Percentiles rank a stretch among this genome's conserved stretches.
Conservation (phyloP, 768 basidiomycete genomes). For the Porphyrellus cyaneotinctus region DNA sequence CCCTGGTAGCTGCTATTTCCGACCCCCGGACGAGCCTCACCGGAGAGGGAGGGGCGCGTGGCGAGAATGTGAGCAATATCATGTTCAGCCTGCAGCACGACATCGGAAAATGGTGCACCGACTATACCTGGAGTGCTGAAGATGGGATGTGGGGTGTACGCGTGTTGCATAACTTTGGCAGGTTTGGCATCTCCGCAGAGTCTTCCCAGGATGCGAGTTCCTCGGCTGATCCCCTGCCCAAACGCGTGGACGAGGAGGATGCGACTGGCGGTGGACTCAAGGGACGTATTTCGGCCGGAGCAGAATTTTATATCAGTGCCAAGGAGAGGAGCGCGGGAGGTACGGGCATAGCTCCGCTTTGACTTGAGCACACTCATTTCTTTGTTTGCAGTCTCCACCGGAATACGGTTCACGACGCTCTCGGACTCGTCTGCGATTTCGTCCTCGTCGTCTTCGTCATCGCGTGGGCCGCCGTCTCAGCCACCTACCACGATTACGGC, state of each 20-base stretch:
- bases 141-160: conserved; percentile 92
- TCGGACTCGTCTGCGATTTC: conserved; percentile 74
- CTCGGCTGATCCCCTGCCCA: conserved; percentile 39
- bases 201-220: conserved; percentile 32
- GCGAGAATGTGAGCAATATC: conserved; percentile 57
- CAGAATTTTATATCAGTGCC: conserved; percentile 90
- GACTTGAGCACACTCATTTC: conserved; percentile 1
- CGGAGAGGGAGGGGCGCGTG: conserved; percentile 38
- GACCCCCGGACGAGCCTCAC: conserved; percentile 56
- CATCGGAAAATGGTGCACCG: conserved; percentile 86
- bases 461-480: conserved; percentile 44
- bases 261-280: conserved; percentile 87
- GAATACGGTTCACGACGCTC: conserved; percentile 89
- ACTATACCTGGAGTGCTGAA: conserved; percentile 92
- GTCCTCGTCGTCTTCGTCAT: conserved; percentile 41
- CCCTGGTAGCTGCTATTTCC: conserved; percentile 81
- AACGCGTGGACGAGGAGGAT: conserved; percentile 94
- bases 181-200: conserved; percentile 42
- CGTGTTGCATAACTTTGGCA: conserved; percentile 89
- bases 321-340: conserved; percentile 92
- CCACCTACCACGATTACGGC: conserved; percentile 95
- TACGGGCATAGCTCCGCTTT: conserved; percentile 26
- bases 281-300: conserved; percentile 88
- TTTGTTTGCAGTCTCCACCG: conserved; percentile 70
- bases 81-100: conserved; percentile 91